Evolutionary conservation across 257 asterid genomes (phyloP), one percentile per base, ranked within the genome.

Genomic region (Nicotiana tabacum): DNA sequence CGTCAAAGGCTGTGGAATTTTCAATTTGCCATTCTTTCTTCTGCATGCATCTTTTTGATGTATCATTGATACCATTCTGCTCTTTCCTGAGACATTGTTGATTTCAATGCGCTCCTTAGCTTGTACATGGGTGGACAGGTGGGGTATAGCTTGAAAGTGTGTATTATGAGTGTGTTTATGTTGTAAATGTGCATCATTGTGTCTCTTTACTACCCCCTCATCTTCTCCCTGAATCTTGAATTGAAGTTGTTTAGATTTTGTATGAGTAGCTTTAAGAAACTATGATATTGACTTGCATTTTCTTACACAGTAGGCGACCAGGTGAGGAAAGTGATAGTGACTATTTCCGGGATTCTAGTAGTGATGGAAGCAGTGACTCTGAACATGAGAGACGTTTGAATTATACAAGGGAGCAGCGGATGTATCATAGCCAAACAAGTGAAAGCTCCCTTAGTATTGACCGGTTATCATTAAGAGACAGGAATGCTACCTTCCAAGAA

Each of bases 301-400:
- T 83, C 51, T 51, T 81, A 53, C 84, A 48, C 65, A 77, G 78
- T 80, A 94, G 99, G 93, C 92, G 81, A 82, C 90, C 83, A 30
- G 97, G 95, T 68, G 98, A 94, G 88, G 99, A 94, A 84, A 94
- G 98, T 83, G 98, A 96, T 85, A 87, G 90, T 64, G 97, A 92
- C 80, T 90, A 76, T 85, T 90, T 86, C 84, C 90, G 93, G 89
- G 99, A 94, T 87, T 92, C 98, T 69, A 88, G 97, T 87, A 96
- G 99, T 81, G 97, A 94, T 77, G 93, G 97, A 72, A 94, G 98
- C 86, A 96, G 99, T 90, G 99, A 96, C 87, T 86, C 89, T 78
- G 98, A 94, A 81, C 95, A 87, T 48, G 97, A 94, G 64, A 89
- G 92, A 82, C 87, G 85, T 82, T 83, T 77, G 78, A 89, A 82